Evolutionary conservation across 306 rosid genomes (phyloP).

Genomic region (Oxytropis ochrocephala): DNA sequence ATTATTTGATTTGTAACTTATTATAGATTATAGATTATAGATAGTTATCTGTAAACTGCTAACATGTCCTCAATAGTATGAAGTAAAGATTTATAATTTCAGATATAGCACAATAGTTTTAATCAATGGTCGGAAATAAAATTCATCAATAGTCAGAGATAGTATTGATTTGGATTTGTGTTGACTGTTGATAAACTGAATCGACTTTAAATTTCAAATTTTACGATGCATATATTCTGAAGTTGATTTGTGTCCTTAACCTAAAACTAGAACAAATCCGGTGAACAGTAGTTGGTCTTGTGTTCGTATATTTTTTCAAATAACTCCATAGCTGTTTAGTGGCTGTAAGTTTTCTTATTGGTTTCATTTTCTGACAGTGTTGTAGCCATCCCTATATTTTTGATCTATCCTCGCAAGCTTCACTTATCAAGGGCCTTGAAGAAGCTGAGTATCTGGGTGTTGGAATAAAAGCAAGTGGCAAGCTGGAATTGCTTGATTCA

Average conservation of each 20-base stretch:
- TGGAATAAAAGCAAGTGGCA: constrained; percentile 80
- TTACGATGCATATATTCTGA: neutral
- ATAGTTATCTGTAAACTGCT: constrained; percentile 8
- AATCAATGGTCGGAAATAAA: neutral
- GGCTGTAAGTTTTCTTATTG: constrained; percentile 9
- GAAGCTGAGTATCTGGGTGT: constrained; percentile 39
- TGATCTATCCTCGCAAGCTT: constrained; percentile 31
- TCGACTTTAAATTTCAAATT: neutral
- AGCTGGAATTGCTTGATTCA: constrained; percentile 81
- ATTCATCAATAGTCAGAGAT: neutral
- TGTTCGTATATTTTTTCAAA: neutral
- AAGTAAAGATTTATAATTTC: neutral
- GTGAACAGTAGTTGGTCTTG: neutral
- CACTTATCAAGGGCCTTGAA: constrained; percentile 42
- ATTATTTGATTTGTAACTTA: neutral
- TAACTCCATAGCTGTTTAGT: constrained; percentile 6
- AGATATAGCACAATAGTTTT: neutral
- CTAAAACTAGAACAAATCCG: neutral
- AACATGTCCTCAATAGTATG: neutral
- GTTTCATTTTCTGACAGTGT: constrained; percentile 45
- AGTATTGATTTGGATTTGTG: neutral
- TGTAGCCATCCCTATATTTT: constrained; percentile 77
- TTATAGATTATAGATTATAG: neutral
- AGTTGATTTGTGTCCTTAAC: neutral
- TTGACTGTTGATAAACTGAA: constrained; percentile 9